Evolutionary conservation across 345 rosid genomes (phyloP).

Genomic region (Odontarrhena argentea): DNA sequence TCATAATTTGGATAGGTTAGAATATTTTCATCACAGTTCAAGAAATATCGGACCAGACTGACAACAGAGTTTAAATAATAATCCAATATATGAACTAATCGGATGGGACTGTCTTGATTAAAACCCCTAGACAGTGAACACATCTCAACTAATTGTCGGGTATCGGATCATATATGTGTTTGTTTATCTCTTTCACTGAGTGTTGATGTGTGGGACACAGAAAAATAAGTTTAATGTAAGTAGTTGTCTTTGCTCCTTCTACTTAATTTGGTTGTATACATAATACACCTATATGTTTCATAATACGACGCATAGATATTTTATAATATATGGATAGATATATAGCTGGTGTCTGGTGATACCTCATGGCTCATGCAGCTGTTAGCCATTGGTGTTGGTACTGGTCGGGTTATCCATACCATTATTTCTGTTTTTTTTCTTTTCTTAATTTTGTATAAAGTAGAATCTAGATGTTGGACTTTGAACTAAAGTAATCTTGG

Average conservation of each 20-base stretch:
- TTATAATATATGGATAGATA: constrained; percentile 25
- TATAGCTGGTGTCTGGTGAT: too few species aligned
- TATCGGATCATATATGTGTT: constrained; percentile 30
- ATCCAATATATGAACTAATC: constrained; percentile 8
- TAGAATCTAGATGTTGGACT: too few species aligned
- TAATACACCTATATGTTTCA: constrained; percentile 30
- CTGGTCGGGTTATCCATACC: constrained; percentile 36
- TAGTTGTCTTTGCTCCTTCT: constrained; percentile 28
- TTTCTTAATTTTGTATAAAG: too few species aligned
- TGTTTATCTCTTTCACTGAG: constrained; percentile 30
- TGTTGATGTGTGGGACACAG: constrained; percentile 33
- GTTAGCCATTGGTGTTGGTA: constrained; percentile 30
- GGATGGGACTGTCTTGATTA: constrained; percentile 30
- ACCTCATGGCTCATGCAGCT: constrained; percentile 33
- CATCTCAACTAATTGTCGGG: constrained; percentile 34
- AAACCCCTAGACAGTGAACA: constrained; percentile 34
- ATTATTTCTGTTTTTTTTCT: constrained; percentile 21
- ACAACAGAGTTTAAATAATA: constrained; percentile 19
- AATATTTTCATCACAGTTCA: too few species aligned
- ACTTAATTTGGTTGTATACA: constrained; percentile 28
- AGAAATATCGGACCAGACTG: background rate
- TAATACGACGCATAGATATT: constrained; percentile 33
- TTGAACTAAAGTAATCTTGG: too few species aligned
- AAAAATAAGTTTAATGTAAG: constrained; percentile 33
- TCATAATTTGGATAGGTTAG: too few species aligned